A percentile compares a stretch with the other conserved stretches of the same genome.
phyloP scores from a whole-genome alignment of 2,329 filamentous ascomycete genomes.

The Pleoardoris graminearum region DNA sequence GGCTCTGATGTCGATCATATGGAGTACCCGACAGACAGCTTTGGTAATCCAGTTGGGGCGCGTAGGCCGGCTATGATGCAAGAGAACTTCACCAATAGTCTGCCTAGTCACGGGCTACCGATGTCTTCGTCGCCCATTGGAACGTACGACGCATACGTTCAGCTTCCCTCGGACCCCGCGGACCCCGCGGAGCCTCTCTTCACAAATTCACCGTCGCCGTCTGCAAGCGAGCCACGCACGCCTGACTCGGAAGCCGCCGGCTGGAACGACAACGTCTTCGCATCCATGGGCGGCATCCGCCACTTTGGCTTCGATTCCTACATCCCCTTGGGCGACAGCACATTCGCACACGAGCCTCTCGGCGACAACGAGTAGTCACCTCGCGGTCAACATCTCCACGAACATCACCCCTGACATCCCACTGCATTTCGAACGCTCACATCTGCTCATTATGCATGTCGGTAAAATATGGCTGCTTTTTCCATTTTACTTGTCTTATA shows the following conservation, averaged over 20 bases:
- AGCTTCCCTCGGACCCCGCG: conserved; percentile 21
- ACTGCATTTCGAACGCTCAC: background rate
- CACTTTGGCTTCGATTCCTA: background rate
- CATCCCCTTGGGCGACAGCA: background rate
- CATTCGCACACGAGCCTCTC: background rate
- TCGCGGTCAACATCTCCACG: background rate
- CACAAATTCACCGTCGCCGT: conserved; percentile 23
- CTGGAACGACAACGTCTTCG: conserved; percentile 20
- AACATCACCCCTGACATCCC: background rate
- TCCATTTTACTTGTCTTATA: background rate
- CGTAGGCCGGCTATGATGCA: conserved; percentile 14
- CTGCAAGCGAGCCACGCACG: conserved; percentile 26
- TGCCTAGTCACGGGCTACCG: conserved; percentile 6
- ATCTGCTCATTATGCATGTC: background rate
- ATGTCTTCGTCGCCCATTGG: conserved; percentile 12
- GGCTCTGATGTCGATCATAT: conserved; percentile 26
- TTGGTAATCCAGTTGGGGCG: conserved; percentile 10
- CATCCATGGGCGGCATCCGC: background rate
- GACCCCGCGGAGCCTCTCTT: conserved; percentile 29
- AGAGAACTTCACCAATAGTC: conserved; percentile 7
- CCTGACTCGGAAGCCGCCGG: conserved; percentile 13
- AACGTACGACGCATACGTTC: conserved; percentile 24
- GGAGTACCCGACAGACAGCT: conserved; percentile 13
- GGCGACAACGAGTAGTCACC: background rate
- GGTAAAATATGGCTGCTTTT: background rate